Evolutionary conservation across 768 basidiomycete genomes (phyloP), one percentile per base, ranked within the genome.

Genomic region (Gelatoporia subvermispora): DNA sequence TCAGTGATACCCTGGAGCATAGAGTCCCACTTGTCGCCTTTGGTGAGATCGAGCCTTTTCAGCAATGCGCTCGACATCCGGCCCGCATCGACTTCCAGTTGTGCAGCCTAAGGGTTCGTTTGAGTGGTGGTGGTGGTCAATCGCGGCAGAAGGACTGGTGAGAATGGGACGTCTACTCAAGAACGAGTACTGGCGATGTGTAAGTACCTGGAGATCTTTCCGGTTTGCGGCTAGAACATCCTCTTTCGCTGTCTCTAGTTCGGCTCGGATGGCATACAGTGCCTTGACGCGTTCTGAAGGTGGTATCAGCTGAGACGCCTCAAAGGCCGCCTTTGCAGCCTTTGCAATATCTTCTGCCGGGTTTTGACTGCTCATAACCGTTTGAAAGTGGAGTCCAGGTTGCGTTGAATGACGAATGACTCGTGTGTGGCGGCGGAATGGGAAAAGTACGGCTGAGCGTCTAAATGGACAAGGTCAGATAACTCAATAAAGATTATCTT

Each of bases 1-100:
- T 96, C 93, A 9, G 77, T 61, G 35, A 98, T 77, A 15, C 96
- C 96, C 53, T 90, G 82, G 4, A 97, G 74, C 91, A 98, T 95
- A 0, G 88, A 80, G 22, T 89, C 85, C 88, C 92, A 98, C 68
- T 98, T 99, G 60, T 90, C 91, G 28, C 79, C 78, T 48, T 73
- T 79, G 60, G 68, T 70, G 47, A 91, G 77, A 62, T 96, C 92
- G 21, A 99, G 74, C 17, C 96, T 82, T 41, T 86, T 89, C n/a
- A 94, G 68, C 45, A 98, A 69, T 5, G 94, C 80, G 2, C 73
- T 72, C 0, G 93, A 87, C 75, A 99, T 90, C 13, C 81, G 81
- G 0, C 93, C 94, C 0, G 85, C 79, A 35, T 82, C 81, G 2
- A 93, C 92, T 50, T 93, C 88, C 9, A 63, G 66, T 63, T 81